phyloP scores from a whole-genome alignment of 23 red algal genomes.

The Gracilaria gracilis region DNA sequence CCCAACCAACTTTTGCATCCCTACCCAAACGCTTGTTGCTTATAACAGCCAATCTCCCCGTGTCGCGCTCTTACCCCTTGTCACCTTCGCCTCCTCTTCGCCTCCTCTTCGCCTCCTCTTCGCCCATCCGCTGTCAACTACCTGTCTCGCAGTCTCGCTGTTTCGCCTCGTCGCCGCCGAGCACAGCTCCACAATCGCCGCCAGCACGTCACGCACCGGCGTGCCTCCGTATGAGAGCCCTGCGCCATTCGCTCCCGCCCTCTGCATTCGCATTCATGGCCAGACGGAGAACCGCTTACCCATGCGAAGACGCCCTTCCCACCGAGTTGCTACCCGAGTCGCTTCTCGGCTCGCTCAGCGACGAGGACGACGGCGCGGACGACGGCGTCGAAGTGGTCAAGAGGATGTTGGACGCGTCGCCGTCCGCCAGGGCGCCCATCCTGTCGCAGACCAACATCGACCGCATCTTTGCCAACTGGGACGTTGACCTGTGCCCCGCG shows the following conservation, averaged over 20 bases:
- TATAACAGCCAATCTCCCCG: too few relatives aligned
- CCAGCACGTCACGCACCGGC: background rate
- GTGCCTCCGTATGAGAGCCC: background rate
- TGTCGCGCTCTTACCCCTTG: too few relatives aligned
- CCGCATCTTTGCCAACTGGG: slow-evolving; percentile 2
- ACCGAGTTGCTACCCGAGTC: background rate
- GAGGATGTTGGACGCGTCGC: slow-evolving; percentile 35
- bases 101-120: too few relatives aligned
- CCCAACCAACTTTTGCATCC: too few relatives aligned
- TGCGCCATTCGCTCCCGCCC: background rate
- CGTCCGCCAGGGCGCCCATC: background rate
- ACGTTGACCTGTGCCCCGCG: background rate
- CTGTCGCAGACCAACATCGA: background rate
- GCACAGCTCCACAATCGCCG: too few relatives aligned
- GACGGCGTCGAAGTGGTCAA: slow-evolving; percentile 36
- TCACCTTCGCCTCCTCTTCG: too few relatives aligned
- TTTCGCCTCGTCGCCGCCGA: too few relatives aligned
- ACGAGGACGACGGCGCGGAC: slow-evolving; percentile 12
- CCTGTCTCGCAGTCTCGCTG: too few relatives aligned
- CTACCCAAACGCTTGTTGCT: too few relatives aligned
- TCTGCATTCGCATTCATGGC: background rate
- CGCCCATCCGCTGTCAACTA: too few relatives aligned
- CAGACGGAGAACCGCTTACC: background rate
- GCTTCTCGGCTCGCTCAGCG: slow-evolving; percentile 3
- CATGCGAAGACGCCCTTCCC: background rate